Base-by-base conservation (phyloP, 2,329 filamentous ascomycete genomes). In the Seiridium cupressi region DNA sequence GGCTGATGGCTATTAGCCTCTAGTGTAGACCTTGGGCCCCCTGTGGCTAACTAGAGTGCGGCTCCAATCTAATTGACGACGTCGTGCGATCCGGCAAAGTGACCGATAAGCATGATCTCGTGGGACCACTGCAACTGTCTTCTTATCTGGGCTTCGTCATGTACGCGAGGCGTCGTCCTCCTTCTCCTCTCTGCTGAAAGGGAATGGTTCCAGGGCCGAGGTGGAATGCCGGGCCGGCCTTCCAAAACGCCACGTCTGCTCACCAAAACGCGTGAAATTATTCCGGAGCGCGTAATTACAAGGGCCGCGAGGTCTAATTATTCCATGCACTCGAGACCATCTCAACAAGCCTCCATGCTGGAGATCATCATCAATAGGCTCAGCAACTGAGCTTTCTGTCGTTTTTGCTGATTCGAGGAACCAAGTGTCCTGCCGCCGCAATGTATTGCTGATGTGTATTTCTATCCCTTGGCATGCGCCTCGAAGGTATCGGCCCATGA, bases 151-250 rank as follows among this genome's bases (percentile, higher is more conserved):
- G 38, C 38, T 1, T 42, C 13, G 38, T 42, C 38, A 26, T 26
- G 18, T 26, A 26, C 18, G 18, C 18, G 18, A 26, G 18, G 18
- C 18, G 18, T 26, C 18, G 18, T 26, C 18, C 18, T 26, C 18
- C 18, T 26, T 26, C 18, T 26, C 18, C 18, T 26, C 18, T 26
- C 18, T 26, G 18, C 1, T 26, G 18, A 26, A 26, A 26, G 18
- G 18, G 18, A 26, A 26, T 26, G 18, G 18, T 26, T 26, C 18
- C 18, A 26, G 18, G 56, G 35, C 42, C 38, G 11, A 31, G 36
- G 47, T 35, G 61, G 46, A 57, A 26, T 56, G 51, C 59, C 34
- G 40, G 46, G 9, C 46, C 46, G 46, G 26, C n/a, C 46, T 48
- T 48, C 46, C 46, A 48, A 48, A 48, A 48, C 9, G 46, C 46